Conservation (phyloP, 2,329 filamentous ascomycete species). For the Exophiala phaeomuriformis region DNA sequence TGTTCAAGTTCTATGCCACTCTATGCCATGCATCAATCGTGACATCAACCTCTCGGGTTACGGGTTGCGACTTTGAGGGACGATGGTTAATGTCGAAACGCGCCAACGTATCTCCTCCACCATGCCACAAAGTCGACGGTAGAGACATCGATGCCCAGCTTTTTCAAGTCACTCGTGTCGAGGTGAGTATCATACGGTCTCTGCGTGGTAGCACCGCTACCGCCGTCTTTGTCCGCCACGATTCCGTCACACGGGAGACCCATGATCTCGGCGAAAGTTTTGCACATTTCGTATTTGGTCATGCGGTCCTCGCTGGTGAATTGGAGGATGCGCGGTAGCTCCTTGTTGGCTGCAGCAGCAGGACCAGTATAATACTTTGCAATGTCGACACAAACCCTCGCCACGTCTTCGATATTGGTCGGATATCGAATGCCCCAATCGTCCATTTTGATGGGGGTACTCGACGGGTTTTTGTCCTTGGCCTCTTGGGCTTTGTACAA, state of each 20-base stretch:
- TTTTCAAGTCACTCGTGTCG: conserved; percentile 64
- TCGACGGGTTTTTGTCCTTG: conserved; percentile 30
- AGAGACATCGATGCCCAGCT: conserved; percentile 65
- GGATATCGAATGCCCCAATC: conserved; percentile 79
- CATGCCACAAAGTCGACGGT: conserved; percentile 70
- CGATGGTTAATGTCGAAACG: conserved; percentile 13
- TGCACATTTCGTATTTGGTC: conserved; percentile 86
- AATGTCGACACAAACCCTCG: conserved; percentile 67
- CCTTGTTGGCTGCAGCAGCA: conserved; percentile 38
- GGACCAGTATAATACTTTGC: conserved; percentile 57
- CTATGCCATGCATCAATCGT: too few species aligned
- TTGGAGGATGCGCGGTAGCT: conserved; percentile 65
- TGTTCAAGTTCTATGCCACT: too few species aligned
- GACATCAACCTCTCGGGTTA: too few species aligned
- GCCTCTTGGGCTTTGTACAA: conserved; percentile 64
- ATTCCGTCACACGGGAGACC: conserved; percentile 63
- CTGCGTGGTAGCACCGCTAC: conserved; percentile 23
- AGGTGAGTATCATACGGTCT: conserved; percentile 84
- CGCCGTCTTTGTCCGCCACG: conserved; percentile 59
- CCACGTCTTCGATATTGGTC: conserved; percentile 83
- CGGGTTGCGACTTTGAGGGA: background rate
- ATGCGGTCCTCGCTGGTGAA: conserved; percentile 79
- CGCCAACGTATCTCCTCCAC: conserved; percentile 62
- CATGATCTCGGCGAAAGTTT: conserved; percentile 70
- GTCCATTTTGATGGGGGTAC: conserved; percentile 59